Conservation (phyloP, 1,284 basidiomycete genomes). For the Rhodotorula glutinis region DNA sequence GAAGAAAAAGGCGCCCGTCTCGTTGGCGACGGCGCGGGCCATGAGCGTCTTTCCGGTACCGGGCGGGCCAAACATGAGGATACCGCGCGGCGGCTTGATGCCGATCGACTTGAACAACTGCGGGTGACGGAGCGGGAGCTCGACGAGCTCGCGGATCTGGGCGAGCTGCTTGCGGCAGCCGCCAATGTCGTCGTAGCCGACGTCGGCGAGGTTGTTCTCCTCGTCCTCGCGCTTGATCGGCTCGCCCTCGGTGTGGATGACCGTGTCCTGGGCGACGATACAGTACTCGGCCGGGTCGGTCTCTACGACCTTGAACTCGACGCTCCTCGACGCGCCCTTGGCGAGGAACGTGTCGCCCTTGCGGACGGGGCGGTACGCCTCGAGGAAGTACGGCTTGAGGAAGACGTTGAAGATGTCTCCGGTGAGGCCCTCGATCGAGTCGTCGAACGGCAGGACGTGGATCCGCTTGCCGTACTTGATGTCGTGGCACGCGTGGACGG, state of each 20-base stretch:
- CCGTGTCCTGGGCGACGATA: slow-evolving; percentile 95
- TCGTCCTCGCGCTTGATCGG: slow-evolving; percentile 98
- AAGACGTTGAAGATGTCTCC: slow-evolving; percentile 99
- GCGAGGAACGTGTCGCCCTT: slow-evolving; percentile 99
- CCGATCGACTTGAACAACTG: slow-evolving; percentile 99
- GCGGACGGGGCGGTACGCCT: slow-evolving; percentile 89
- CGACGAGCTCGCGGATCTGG: slow-evolving; percentile 97
- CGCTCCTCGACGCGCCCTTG: slow-evolving; percentile 80
- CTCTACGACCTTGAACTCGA: slow-evolving; percentile 85
- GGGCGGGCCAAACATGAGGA: slow-evolving; percentile 92
- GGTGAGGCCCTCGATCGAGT: slow-evolving; percentile 93
- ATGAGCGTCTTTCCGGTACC: slow-evolving; percentile 98
- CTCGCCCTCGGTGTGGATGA: slow-evolving; percentile 98
- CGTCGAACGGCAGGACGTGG: slow-evolving; percentile 95
- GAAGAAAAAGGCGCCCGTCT: slow-evolving; percentile 99
- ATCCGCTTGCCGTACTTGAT: slow-evolving; percentile 99
- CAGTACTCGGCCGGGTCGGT: slow-evolving; percentile 93
- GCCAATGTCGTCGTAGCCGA: slow-evolving; percentile 99
- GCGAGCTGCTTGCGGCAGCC: slow-evolving; percentile 99
- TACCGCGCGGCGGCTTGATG: slow-evolving; percentile 98
- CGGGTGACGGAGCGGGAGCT: slow-evolving; percentile 94
- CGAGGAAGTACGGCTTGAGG: slow-evolving; percentile 99
- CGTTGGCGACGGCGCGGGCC: slow-evolving; percentile 98
- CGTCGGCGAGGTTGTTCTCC: slow-evolving; percentile 92
- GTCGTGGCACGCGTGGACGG: slow-evolving; percentile 91